Evolutionary conservation across 805 yeast genomes (phyloP), one percentile per base, ranked within the genome.

Genomic region (Wickerhamiella qilinensis): DNA sequence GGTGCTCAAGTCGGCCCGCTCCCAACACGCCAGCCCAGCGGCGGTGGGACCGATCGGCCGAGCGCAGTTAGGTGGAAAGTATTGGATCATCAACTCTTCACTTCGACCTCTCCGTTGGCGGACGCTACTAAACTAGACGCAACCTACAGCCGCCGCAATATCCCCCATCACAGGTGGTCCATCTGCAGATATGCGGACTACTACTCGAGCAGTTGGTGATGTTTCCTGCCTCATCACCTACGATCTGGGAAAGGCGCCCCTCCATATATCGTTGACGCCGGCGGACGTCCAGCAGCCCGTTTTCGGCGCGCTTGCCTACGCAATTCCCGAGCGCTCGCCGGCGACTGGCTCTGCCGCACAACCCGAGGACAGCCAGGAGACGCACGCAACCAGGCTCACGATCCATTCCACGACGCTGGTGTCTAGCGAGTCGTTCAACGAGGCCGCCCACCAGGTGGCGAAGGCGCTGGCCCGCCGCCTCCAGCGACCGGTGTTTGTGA

Each of bases 261-360:
- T 48, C 11, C 38, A 43, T 7, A 38, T 48, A 4, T 38, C 45
- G 14, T 16, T 50, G 4, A 37, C 36, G 14, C 29, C 42, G 2
- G 40, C 21, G 5, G 38, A 30, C 11, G 15, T 32, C 4, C 19
- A 25, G 2, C 21, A 24, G 7, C 41, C 40, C 3, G 14, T n/a
- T 19, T 49, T 43, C 30, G 54, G 54, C 11, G 42, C 48, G 3
- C 40, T 50, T 16, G 54, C 39, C 3, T 49, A 48, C 35, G 51
- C 52, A 3, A 18, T 45, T 19, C 53, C 51, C n/a, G 31, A n/a
- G 31, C 11, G 27, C 8, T 12, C 12, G 11, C 27, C 8, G 27
- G 8, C 27, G 8, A 14, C 11, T 17, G n/a, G n/a, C n/a, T n/a
- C n/a, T n/a, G n/a, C n/a, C n/a, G 21, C 36, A 3, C n/a, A n/a